Base-by-base conservation (phyloP, 345 rosid species). In the Ailanthus altissimus region DNA sequence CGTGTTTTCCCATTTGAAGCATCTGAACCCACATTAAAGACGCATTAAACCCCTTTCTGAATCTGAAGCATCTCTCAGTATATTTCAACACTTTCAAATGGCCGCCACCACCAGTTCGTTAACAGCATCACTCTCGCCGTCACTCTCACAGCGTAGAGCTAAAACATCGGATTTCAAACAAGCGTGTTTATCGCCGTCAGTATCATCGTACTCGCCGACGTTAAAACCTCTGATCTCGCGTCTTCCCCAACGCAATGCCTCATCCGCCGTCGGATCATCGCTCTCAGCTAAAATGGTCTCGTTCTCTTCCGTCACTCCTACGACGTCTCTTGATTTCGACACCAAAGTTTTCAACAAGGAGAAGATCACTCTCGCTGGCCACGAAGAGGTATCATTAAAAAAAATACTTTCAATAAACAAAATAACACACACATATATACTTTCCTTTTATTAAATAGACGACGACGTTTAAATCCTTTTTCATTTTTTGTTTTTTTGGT, bases 271-370 rank as follows among this genome's bases (percentile, higher is more conserved):
- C 32, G 13, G 79, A 65, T 69, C 84, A 11, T 62, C 76, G 2
- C 11, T 77, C 67, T 13, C 75, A 1, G 78, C 81, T 5, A 77
- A 46, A 42, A 76, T 71, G 80, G 69, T 67, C 14, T 36, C 80
- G 0, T 63, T 28, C 4, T 74, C 81, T 26, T 46, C 81, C 11
- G 13, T 81, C 5, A 7, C 45, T 21, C 68, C 60, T 1, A 18
- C 56, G 40, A 70, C 79, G 26, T 78, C 76, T 20, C 75, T 83
- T 20, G 88, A 83, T 43, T 81, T 85, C 64, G 64, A 79, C 10
- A 75, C 86, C 21, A 72, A 80, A 10, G 82, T 86, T 42, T 86
- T 86, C 82, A 73, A 75, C 42, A 83, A 83, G 66, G 86, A 86
- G 73, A 77, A 86, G 77, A 51, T 86, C 63, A 59, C 86, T 46